Evolutionary conservation across 441 rosid genomes (phyloP).

Genomic region (Pelargonium australe): DNA sequence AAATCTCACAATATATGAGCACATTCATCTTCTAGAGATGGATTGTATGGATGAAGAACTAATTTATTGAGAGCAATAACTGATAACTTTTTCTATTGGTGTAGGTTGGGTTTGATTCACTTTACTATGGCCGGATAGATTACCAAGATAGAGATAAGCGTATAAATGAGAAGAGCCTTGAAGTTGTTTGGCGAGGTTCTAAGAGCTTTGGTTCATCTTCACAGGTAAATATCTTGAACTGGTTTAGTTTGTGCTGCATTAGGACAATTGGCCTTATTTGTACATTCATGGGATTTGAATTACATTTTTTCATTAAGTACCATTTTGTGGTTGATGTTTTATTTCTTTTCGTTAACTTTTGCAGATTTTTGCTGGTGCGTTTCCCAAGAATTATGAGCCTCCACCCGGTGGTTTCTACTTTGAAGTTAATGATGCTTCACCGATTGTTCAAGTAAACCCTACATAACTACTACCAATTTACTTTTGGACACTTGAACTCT

Average conservation of each 20-base stretch:
- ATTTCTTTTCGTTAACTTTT: slow-evolving; percentile 15
- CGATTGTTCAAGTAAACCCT: slow-evolving; percentile 68
- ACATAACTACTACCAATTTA: not conserved
- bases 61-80: not conserved
- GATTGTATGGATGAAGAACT: not conserved
- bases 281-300: too few relatives aligned
- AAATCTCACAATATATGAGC: not conserved
- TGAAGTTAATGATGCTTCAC: slow-evolving; percentile 77
- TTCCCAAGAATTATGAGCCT: slow-evolving; percentile 90
- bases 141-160: slow-evolving; percentile 94
- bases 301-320: not conserved
- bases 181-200: slow-evolving; percentile 93
- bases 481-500: not conserved
- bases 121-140: slow-evolving; percentile 92
- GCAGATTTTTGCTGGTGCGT: slow-evolving; percentile 97
- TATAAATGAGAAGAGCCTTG: slow-evolving; percentile 80
- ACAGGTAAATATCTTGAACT: slow-evolving; percentile 38
- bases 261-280: not conserved
- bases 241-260: not conserved
- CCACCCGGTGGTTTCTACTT: slow-evolving; percentile 87
- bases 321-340: not conserved
- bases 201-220: slow-evolving; percentile 85
- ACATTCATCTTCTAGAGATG: not conserved
- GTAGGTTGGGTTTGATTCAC: slow-evolving; percentile 89
- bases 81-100: slow-evolving; percentile 3